Evolutionary conservation across 352 stramenopile species (phyloP).

Genomic region (Phytophthora kernoviae): DNA sequence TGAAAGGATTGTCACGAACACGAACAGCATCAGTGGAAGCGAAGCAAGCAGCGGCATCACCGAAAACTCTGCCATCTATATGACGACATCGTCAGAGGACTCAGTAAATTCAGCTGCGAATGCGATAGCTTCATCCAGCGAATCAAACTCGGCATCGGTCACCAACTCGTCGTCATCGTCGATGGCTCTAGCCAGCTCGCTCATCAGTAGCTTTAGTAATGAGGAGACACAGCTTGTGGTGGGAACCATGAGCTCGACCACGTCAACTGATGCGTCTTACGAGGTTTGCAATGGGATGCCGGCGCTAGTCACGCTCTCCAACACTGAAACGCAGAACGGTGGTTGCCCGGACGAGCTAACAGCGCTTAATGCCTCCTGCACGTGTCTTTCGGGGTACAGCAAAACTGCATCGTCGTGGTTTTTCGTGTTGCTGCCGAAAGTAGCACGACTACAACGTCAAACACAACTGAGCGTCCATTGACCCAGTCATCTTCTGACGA

Average conservation of each 20-base stretch:
- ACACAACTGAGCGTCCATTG: constrained; percentile 18
- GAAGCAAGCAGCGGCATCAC: constrained; percentile 8
- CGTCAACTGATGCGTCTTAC: neutral
- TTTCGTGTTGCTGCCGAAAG: constrained; percentile 34
- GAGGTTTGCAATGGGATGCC: constrained; percentile 38
- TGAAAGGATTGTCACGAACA: neutral
- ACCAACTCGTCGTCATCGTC: constrained; percentile 19
- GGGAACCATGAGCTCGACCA: constrained; percentile 9
- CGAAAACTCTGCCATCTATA: constrained; percentile 4
- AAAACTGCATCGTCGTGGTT: constrained; percentile 23
- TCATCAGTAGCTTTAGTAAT: constrained; percentile 30
- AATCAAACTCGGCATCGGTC: constrained; percentile 2
- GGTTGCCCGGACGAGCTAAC: constrained; percentile 41
- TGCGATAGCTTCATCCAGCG: constrained; percentile 1
- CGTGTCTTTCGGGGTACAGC: constrained; percentile 40
- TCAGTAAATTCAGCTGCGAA: constrained; percentile 6
- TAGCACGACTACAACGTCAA: constrained; percentile 16
- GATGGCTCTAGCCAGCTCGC: constrained; percentile 31
- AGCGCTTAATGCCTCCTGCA: constrained; percentile 44
- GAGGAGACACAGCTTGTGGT: constrained; percentile 46
- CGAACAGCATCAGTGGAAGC: neutral
- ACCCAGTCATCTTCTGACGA: constrained; percentile 28
- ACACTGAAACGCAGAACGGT: constrained; percentile 33
- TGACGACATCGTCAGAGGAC: constrained; percentile 6
- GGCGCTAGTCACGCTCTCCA: constrained; percentile 37